These are phyloP conservation scores for Saccharomycopsis sp. DNA, from an alignment of 805 yeast species.

Conservation along the genomic window DNA sequence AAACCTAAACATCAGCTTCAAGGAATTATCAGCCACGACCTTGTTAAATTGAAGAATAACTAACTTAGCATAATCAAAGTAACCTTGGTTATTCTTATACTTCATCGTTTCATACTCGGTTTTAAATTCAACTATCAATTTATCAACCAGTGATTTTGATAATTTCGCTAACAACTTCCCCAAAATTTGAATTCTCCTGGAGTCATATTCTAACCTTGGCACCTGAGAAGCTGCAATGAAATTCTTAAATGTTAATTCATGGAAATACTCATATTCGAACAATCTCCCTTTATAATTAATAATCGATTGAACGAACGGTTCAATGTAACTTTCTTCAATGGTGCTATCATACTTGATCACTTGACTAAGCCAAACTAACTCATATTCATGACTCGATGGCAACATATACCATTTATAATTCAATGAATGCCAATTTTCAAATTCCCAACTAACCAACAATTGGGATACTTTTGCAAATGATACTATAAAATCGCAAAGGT, in stretches of 20 bases:
- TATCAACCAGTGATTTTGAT: too few relatives aligned
- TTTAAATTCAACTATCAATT: background rate
- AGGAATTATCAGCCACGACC: background rate
- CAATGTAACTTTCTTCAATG: conserved; percentile 14
- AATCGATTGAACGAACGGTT: conserved; percentile 5
- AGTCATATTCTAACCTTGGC: background rate
- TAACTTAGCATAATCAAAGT: background rate
- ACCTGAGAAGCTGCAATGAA: background rate
- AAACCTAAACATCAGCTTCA: conserved; percentile 10
- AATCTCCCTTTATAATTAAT: conserved; percentile 1
- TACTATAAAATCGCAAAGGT: conserved; percentile 9
- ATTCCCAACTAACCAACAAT: conserved; percentile 13
- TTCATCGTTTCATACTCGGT: background rate
- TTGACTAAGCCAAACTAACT: conserved; percentile 14
- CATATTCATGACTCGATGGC: conserved; percentile 3
- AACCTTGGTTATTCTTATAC: background rate
- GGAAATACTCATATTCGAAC: conserved; percentile 4
- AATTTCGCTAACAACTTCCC: background rate
- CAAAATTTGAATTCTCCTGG: background rate
- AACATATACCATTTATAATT: conserved; percentile 17
- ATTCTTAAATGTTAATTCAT: background rate
- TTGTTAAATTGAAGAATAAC: background rate
- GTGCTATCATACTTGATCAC: conserved; percentile 8
- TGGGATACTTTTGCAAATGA: conserved; percentile 11
- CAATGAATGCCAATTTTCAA: conserved; percentile 18